Percentiles rank a stretch among this genome's conserved stretches.
phyloP scores from a whole-genome alignment of 352 stramenopile species.

The Pythium folliculosum region DNA sequence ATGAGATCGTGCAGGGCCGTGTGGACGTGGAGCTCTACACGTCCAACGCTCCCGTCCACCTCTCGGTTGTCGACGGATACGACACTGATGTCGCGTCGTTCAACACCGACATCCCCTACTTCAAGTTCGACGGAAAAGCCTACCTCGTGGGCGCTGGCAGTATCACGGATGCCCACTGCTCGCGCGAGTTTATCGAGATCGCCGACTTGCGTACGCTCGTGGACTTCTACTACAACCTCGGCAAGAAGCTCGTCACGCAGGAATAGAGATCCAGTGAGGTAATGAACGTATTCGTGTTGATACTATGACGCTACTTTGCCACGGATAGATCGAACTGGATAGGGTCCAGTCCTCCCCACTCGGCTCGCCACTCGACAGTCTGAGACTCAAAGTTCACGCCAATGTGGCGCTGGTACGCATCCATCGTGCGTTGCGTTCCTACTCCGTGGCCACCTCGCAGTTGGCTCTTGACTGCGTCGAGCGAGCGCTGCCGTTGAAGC shows the following conservation, averaged over 20 bases:
- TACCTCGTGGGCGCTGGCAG: slow-evolving; percentile 75
- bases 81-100: slow-evolving; percentile 85
- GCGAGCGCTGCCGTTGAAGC: slow-evolving; percentile 28
- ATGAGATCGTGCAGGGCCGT: slow-evolving; percentile 61
- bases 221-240: slow-evolving; percentile 71
- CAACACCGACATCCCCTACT: slow-evolving; percentile 91
- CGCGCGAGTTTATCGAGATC: slow-evolving; percentile 74
- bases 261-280: slow-evolving; percentile 30
- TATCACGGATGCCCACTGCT: slow-evolving; percentile 77
- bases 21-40: slow-evolving; percentile 82
- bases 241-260: slow-evolving; percentile 64
- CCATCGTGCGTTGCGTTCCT: slow-evolving; percentile 40
- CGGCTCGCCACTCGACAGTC: slow-evolving; percentile 47
- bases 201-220: slow-evolving; percentile 60
- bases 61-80: slow-evolving; percentile 85
- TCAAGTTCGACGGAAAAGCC: slow-evolving; percentile 77
- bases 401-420: slow-evolving; percentile 51
- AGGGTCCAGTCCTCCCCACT: slow-evolving; percentile 64
- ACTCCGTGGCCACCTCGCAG: slow-evolving; percentile 24
- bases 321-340: slow-evolving; percentile 59
- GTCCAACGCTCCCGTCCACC: slow-evolving; percentile 75
- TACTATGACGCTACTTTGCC: slow-evolving; percentile 4
- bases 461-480: slow-evolving; percentile 29
- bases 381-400: slow-evolving; percentile 48
- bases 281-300: neutral